Evolutionary conservation across 805 yeast species (phyloP).

Genomic region (Babjeviella inositovora): DNA sequence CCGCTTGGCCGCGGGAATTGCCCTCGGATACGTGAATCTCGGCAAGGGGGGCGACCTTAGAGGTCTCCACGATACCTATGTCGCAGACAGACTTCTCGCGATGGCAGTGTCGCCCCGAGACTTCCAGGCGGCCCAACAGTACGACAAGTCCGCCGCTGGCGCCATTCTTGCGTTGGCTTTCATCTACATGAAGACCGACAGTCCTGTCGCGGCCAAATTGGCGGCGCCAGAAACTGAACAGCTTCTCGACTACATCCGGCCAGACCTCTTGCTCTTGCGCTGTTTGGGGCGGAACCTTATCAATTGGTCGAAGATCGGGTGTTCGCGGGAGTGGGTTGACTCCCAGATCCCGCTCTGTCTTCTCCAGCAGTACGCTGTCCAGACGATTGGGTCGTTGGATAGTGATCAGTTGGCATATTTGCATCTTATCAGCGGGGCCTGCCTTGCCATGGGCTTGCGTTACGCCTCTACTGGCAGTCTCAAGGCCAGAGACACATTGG

Average conservation of each 20-base stretch:
- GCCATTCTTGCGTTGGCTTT: conserved; percentile 64
- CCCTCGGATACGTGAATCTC: conserved; percentile 71
- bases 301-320: conserved; percentile 52
- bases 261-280: conserved; percentile 58
- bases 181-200: conserved; percentile 55
- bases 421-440: conserved; percentile 58
- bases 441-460: conserved; percentile 59
- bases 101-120: conserved; percentile 47
- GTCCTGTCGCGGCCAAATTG: conserved; percentile 45
- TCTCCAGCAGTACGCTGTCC: conserved; percentile 10
- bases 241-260: conserved; percentile 55
- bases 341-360: conserved; percentile 34
- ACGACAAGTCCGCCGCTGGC: conserved; percentile 56
- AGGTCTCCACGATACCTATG: conserved; percentile 44
- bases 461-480: conserved; percentile 55
- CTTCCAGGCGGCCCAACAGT: conserved; percentile 37
- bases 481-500: conserved; percentile 34
- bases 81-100: conserved; percentile 41
- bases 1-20: conserved; percentile 74
- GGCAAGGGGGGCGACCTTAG: conserved; percentile 55
- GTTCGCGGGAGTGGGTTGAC: conserved; percentile 36
- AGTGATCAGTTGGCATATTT: conserved; percentile 48
- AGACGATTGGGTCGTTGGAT: conserved; percentile 17
- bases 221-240: conserved; percentile 43
- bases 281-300: conserved; percentile 50